Percentiles rank a stretch among this genome's conserved stretches.
Conservation (phyloP, 2,329 filamentous ascomycete genomes). For the Apiospora rasikravindrae region DNA sequence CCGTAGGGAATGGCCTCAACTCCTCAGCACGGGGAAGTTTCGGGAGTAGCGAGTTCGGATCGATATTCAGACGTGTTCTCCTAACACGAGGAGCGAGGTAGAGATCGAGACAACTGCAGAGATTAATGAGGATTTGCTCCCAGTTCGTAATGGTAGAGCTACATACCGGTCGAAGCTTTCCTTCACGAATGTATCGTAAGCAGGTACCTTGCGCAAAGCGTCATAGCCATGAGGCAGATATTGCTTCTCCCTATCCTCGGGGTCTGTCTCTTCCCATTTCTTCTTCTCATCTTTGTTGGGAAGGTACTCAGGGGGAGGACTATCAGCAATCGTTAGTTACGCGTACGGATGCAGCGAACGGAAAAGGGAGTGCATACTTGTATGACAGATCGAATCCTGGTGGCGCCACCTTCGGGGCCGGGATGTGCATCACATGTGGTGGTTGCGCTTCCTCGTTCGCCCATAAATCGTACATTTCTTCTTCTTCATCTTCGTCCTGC, state of each 20-base stretch:
- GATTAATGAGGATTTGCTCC: neutral
- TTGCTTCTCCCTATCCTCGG: slow-evolving; percentile 88
- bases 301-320: slow-evolving; percentile 88
- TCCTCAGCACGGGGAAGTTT: slow-evolving; percentile 94
- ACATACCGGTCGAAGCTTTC: slow-evolving; percentile 83
- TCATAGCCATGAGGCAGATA: slow-evolving; percentile 84
- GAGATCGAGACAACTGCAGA: slow-evolving; percentile 76
- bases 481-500: slow-evolving; percentile 73
- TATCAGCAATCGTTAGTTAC: neutral
- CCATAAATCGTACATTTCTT: slow-evolving; percentile 88
- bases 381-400: slow-evolving; percentile 96
- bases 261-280: slow-evolving; percentile 83
- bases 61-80: slow-evolving; percentile 96
- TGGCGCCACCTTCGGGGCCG: slow-evolving; percentile 90
- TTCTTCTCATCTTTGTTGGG: slow-evolving; percentile 84
- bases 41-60: slow-evolving; percentile 88
- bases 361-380: slow-evolving; percentile 51
- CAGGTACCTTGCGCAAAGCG: slow-evolving; percentile 88
- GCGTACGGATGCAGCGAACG: neutral
- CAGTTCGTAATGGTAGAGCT: neutral
- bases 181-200: slow-evolving; percentile 88
- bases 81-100: slow-evolving; percentile 93
- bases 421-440: slow-evolving; percentile 91
- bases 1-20: slow-evolving; percentile 91
- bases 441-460: slow-evolving; percentile 84